Evolutionary conservation across 1,284 basidiomycete species (phyloP), one percentile per base, ranked within the genome.

Genomic region (Naganishia albida): DNA sequence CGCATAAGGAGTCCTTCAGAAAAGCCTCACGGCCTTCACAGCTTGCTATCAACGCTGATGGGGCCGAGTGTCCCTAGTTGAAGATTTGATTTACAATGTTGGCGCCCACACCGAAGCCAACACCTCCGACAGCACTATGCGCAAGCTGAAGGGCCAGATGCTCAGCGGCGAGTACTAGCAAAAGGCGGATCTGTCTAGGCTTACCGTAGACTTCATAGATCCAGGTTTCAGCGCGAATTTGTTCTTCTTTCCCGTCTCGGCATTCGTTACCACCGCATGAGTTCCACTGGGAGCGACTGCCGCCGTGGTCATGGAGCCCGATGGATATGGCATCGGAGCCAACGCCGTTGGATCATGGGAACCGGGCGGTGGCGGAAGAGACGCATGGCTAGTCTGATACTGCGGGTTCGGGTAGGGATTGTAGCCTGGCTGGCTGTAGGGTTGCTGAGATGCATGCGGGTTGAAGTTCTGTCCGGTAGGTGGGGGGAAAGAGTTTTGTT

Each of bases 41-140:
- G n/a, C n/a, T n/a, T n/a, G n/a, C n/a, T n/a, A n/a, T n/a, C n/a
- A n/a, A 16, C 42, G 16, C 13, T 20, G 16, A 20, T 43, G 42
- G 25, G 23, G 23, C 7, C 13, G 8, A 25, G 23, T 49, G 7
- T 25, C 23, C 12, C 28, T 28, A 51, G 15, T 51, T 51, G 49
- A 51, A 51, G 38, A 43, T 55, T 18, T 40, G n/a, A 4, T 23
- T 39, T 7, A 26, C 53, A 42, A 43, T 23, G 18, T 34, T 49
- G 3, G 54, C 63, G 25, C 54, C 63, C 7, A 48, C 54, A 30
- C 63, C 63, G 28, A 59, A 57, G 23, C 66, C 66, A 48, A 52
- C 39, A 44, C 64, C 64, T n/a, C 64, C 64, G 12, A 65, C 64
- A 15, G 64, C 64, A 25, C 56, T 62, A 34, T 65, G 64, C 1